These are phyloP conservation scores for Phytophthora tentaculata DNA, from an alignment of 352 stramenopile species.

Conservation along the genomic window DNA sequence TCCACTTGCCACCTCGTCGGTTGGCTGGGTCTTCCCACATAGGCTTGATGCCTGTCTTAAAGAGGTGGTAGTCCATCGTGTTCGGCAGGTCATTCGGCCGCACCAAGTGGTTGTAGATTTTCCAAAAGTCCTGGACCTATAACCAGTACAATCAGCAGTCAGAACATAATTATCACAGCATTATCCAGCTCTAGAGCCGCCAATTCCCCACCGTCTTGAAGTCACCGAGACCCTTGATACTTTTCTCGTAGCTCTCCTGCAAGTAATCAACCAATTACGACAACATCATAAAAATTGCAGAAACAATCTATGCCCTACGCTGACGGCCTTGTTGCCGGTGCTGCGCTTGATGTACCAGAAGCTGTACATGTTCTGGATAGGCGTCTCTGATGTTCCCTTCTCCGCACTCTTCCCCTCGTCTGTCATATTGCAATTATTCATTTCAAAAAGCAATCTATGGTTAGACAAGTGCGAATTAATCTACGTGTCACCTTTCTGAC, in stretches of 20 bases:
- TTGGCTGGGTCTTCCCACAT: constrained; percentile 95
- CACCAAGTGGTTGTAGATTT: constrained; percentile 93
- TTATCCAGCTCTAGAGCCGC: not conserved
- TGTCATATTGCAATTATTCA: constrained; percentile 21
- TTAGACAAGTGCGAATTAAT: constrained; percentile 8
- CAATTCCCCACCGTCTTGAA: constrained; percentile 85
- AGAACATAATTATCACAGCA: constrained; percentile 3
- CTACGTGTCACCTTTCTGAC: constrained; percentile 5
- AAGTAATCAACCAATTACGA: constrained; percentile 7
- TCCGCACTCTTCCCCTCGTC: constrained; percentile 38
- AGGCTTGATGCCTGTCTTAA: constrained; percentile 94
- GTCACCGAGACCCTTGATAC: constrained; percentile 92
- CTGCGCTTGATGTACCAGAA: constrained; percentile 92
- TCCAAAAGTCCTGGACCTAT: constrained; percentile 93
- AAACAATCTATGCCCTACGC: constrained; percentile 38
- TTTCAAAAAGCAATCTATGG: constrained; percentile 1
- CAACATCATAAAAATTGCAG: constrained; percentile 12
- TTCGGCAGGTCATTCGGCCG: constrained; percentile 91
- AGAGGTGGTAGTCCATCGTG: constrained; percentile 93
- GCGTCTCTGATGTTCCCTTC: constrained; percentile 48
- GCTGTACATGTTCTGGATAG: constrained; percentile 90
- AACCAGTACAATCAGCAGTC: constrained; percentile 4
- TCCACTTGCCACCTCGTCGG: constrained; percentile 92
- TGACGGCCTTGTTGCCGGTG: constrained; percentile 76
- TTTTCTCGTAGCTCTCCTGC: constrained; percentile 94